Conservation (phyloP, 345 rosid genomes). For the Melaleuca quinquenervia region DNA sequence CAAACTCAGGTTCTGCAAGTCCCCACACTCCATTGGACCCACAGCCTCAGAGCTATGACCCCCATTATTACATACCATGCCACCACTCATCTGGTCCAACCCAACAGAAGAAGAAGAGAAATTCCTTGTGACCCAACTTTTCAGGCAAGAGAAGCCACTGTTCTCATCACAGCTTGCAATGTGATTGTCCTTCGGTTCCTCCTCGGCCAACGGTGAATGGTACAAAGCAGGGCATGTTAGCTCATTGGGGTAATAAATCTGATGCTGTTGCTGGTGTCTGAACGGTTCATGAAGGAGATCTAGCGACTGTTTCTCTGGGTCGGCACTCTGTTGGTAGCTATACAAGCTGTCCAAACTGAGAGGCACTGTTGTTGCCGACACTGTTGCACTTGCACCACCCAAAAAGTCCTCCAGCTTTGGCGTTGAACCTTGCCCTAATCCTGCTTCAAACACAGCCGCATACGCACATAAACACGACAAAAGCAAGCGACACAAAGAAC, state of each 20-base stretch:
- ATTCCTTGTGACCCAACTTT: not conserved
- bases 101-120: not conserved
- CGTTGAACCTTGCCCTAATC: slow-evolving; percentile 32
- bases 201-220: not conserved
- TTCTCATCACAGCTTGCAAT: not conserved
- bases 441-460: slow-evolving; percentile 6
- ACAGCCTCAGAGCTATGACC: slow-evolving; percentile 2
- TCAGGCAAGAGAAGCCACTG: not conserved
- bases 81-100: not conserved
- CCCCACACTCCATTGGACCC: slow-evolving; percentile 14
- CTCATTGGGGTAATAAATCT: not conserved
- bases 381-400: slow-evolving; percentile 27
- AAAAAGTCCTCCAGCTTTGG: slow-evolving; percentile 75
- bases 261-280: not conserved
- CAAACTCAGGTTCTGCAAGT: slow-evolving; percentile 28
- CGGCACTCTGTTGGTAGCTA: slow-evolving; percentile 1
- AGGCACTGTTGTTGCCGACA: slow-evolving; percentile 1
- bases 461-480: not conserved
- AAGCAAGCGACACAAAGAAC: not conserved
- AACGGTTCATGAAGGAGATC: not conserved
- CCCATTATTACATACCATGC: not conserved
- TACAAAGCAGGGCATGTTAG: not conserved
- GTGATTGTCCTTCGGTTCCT: not conserved
- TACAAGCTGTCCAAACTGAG: slow-evolving; percentile 15
- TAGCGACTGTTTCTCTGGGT: not conserved